These are phyloP conservation scores for Boletus vinaceobasis DNA, from an alignment of 768 basidiomycete species.

Conservation along the genomic window DNA sequence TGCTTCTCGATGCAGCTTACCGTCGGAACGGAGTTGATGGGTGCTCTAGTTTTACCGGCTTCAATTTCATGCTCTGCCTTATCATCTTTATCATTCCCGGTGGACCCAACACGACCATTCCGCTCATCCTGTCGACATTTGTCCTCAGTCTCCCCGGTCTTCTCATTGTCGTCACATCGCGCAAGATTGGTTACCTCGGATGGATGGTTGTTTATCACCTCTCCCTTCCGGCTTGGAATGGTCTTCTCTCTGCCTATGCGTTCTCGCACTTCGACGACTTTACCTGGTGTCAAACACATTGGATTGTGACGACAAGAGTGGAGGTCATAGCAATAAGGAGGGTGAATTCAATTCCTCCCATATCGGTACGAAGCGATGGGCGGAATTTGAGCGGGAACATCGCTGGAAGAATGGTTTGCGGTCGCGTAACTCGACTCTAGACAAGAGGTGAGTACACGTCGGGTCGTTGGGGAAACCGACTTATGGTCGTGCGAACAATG, in stretches of 20 bases:
- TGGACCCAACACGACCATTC: too few relatives aligned
- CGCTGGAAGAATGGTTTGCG: constrained; percentile 87
- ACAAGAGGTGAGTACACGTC: constrained; percentile 53
- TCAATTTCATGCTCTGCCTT: constrained; percentile 96
- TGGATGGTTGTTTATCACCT: constrained; percentile 99
- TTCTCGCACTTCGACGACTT: constrained; percentile 99
- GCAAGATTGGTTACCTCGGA: constrained; percentile 90
- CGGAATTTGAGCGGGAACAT: constrained; percentile 94
- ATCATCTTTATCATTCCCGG: constrained; percentile 85
- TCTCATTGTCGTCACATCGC: constrained; percentile 92
- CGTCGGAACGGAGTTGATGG: constrained; percentile 96
- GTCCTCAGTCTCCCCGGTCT: too few relatives aligned
- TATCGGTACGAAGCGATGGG: constrained; percentile 99
- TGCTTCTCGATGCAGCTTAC: constrained; percentile 99
- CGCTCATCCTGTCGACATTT: too few relatives aligned
- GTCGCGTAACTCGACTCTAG: constrained; percentile 75
- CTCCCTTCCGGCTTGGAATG: constrained; percentile 96
- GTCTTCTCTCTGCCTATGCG: constrained; percentile 86
- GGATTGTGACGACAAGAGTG: constrained; percentile 69
- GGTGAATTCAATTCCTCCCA: constrained; percentile 95
- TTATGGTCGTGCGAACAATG: constrained; percentile 34
- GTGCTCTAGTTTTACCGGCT: constrained; percentile 94
- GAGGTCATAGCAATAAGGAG: constrained; percentile 86
- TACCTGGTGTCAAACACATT: constrained; percentile 94
- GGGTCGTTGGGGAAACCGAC: constrained; percentile 2